Percentiles rank a stretch among this genome's conserved stretches.
Evolutionary conservation across 2,329 filamentous ascomycete genomes (phyloP).

Genomic region (Parastagonospora avenae): DNA sequence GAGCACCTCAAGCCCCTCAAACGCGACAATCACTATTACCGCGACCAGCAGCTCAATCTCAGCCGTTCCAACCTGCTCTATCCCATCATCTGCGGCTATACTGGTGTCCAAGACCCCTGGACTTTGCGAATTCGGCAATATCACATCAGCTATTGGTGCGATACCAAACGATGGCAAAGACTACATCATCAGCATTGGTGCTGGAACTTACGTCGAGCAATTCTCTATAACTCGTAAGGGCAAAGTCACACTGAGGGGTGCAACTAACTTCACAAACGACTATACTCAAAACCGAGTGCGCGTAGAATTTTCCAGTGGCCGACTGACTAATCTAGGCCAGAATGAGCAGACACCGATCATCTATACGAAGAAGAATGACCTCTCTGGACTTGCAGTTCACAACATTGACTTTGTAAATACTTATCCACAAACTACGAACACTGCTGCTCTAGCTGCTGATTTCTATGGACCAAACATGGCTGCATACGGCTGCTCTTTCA

Average conservation of each 20-base stretch:
- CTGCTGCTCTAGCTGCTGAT: conserved; percentile 51
- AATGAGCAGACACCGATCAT: conserved; percentile 54
- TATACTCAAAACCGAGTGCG: conserved; percentile 49
- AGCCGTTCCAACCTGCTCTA: conserved; percentile 20
- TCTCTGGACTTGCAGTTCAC: conserved; percentile 21
- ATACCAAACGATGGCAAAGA: conserved; percentile 49
- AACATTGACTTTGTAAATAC: conserved; percentile 50
- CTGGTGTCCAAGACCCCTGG: conserved; percentile 35
- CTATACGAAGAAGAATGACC: conserved; percentile 50
- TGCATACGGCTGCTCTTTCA: conserved; percentile 60
- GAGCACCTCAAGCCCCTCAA: conserved; percentile 3
- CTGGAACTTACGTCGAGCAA: conserved; percentile 52
- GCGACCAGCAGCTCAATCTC: conserved; percentile 6
- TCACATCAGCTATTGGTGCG: conserved; percentile 52
- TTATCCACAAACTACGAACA: conserved; percentile 33
- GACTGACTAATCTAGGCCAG: conserved; percentile 48
- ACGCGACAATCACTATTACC: neutral
- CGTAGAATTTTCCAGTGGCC: conserved; percentile 46
- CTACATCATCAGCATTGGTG: conserved; percentile 49
- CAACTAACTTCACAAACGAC: conserved; percentile 31
- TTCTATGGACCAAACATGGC: conserved; percentile 57
- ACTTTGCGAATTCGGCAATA: conserved; percentile 47
- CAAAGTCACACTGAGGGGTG: conserved; percentile 51
- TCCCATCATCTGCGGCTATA: conserved; percentile 44
- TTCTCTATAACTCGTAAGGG: conserved; percentile 49